Percentiles rank a stretch among this genome's conserved stretches.
These are phyloP conservation scores for Candida sojae DNA, from an alignment of 1,139 yeast genomes.

Conservation along the genomic window DNA sequence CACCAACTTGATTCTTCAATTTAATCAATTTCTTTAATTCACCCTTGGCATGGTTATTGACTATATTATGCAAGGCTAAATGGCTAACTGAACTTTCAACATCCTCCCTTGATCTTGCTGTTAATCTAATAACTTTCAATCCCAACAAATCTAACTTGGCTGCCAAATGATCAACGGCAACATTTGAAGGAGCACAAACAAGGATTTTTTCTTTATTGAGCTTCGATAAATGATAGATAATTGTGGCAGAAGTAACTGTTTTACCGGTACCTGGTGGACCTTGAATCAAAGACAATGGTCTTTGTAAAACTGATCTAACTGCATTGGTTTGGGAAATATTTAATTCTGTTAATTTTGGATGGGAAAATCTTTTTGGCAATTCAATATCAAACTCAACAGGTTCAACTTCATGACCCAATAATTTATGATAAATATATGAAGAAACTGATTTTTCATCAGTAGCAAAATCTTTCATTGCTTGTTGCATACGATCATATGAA, in stretches of 20 bases:
- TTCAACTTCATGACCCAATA: slow-evolving; percentile 79
- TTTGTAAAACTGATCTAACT: slow-evolving; percentile 65
- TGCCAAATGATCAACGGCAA: slow-evolving; percentile 92
- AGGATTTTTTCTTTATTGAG: slow-evolving; percentile 60
- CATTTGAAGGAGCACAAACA: slow-evolving; percentile 95
- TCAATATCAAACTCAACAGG: slow-evolving; percentile 61
- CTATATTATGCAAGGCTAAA: slow-evolving; percentile 54
- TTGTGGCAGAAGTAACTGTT: slow-evolving; percentile 91
- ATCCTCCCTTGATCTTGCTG: slow-evolving; percentile 80
- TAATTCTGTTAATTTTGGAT: slow-evolving; percentile 67
- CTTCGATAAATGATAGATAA: slow-evolving; percentile 72
- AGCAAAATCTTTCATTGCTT: slow-evolving; percentile 74
- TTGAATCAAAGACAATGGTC: slow-evolving; percentile 84
- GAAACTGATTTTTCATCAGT: slow-evolving; percentile 70
- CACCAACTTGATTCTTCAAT: slow-evolving; percentile 69
- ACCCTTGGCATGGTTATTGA: slow-evolving; percentile 49
- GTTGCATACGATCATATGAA: slow-evolving; percentile 82
- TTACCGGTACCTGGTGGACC: slow-evolving; percentile 99
- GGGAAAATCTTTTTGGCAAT: slow-evolving; percentile 63
- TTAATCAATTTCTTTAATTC: slow-evolving; percentile 59
- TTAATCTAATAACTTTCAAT: slow-evolving; percentile 71
- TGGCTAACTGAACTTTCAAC: slow-evolving; percentile 63
- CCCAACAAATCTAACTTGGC: slow-evolving; percentile 68
- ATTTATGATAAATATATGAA: slow-evolving; percentile 74
- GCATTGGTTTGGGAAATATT: slow-evolving; percentile 82